Percentiles rank a stretch among this genome's conserved stretches.
phyloP scores from a whole-genome alignment of 2,329 filamentous ascomycete genomes.

The Fusarium metavorans region DNA sequence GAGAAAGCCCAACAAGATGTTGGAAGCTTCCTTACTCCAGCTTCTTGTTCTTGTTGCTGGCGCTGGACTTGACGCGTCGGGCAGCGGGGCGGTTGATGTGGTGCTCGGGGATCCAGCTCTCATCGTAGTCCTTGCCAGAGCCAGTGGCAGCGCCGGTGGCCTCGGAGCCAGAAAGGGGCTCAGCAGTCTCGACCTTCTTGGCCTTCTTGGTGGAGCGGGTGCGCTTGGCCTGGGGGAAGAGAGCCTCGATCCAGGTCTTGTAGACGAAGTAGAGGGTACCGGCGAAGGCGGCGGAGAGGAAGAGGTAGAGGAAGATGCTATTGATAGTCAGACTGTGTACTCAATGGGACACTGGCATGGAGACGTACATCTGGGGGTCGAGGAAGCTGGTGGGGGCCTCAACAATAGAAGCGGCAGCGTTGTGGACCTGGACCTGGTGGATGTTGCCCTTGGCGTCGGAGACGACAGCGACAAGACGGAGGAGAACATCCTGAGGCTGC shows the following conservation, averaged over 20 bases:
- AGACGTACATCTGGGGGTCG: conserved; percentile 90
- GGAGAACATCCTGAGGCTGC: conserved; percentile 87
- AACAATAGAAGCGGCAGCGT: conserved; percentile 86
- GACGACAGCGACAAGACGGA: conserved; percentile 83
- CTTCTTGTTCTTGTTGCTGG: conserved; percentile 59
- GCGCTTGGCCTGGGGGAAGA: conserved; percentile 92
- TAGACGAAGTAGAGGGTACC: conserved; percentile 96
- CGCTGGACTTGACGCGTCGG: conserved; percentile 72
- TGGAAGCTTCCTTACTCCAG: conserved; percentile 42
- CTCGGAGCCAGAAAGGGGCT: conserved; percentile 76
- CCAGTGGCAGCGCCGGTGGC: conserved; percentile 76
- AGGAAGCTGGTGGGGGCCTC: conserved; percentile 92
- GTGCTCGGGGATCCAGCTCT: conserved; percentile 92
- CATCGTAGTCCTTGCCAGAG: conserved; percentile 81
- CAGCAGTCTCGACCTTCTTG: conserved; percentile 75
- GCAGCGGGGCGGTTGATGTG: conserved; percentile 89
- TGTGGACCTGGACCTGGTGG: conserved; percentile 84
- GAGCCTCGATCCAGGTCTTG: conserved; percentile 95
- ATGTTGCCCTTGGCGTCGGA: conserved; percentile 73
- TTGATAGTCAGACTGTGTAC: conserved; percentile 43
- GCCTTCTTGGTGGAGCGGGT: conserved; percentile 69
- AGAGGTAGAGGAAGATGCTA: conserved; percentile 97
- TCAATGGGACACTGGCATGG: neutral
- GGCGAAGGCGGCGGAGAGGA: conserved; percentile 82
- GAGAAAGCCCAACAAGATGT: neutral